Percentiles rank a stretch among this genome's conserved stretches.
These are phyloP conservation scores for Abrus pulchellus DNA, from an alignment of 306 rosid species.

Conservation along the genomic window DNA sequence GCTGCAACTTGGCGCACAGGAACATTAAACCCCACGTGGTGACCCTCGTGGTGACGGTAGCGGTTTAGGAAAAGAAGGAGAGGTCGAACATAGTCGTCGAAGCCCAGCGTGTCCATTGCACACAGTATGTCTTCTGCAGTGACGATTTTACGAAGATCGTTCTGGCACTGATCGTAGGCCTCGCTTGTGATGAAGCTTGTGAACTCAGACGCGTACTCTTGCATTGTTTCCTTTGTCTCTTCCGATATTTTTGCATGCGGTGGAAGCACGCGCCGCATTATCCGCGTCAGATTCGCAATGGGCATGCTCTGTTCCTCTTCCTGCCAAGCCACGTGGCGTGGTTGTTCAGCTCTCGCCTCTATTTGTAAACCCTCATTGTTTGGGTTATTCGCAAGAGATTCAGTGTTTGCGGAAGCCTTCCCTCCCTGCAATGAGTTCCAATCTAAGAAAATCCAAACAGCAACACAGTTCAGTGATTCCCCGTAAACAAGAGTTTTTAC, in stretches of 20 bases:
- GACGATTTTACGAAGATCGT: constrained; percentile 65
- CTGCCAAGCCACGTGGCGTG: constrained; percentile 13
- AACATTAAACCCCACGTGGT: background rate
- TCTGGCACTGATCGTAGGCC: constrained; percentile 64
- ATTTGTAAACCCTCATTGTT: background rate
- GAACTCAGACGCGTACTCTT: constrained; percentile 69
- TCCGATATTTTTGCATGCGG: constrained; percentile 57
- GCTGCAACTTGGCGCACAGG: background rate
- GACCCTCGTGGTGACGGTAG: constrained; percentile 37
- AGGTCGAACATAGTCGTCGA: constrained; percentile 70
- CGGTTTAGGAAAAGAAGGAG: constrained; percentile 56
- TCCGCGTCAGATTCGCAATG: constrained; percentile 56
- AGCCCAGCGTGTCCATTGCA: constrained; percentile 67
- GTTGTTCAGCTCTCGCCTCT: too few relatives aligned
- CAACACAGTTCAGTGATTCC: background rate
- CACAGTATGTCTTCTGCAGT: constrained; percentile 68
- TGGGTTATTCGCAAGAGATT: background rate
- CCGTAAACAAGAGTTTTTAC: background rate
- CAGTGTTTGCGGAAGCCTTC: background rate
- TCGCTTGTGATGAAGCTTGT: constrained; percentile 65
- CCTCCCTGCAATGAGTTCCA: background rate
- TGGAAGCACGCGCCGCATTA: constrained; percentile 74
- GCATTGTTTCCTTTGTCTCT: constrained; percentile 67
- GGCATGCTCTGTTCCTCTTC: constrained; percentile 66
- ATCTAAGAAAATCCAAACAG: background rate